Evolutionary conservation across 192 early-diverging fungal species (phyloP).

Genomic region (Umbelopsis sp.): DNA sequence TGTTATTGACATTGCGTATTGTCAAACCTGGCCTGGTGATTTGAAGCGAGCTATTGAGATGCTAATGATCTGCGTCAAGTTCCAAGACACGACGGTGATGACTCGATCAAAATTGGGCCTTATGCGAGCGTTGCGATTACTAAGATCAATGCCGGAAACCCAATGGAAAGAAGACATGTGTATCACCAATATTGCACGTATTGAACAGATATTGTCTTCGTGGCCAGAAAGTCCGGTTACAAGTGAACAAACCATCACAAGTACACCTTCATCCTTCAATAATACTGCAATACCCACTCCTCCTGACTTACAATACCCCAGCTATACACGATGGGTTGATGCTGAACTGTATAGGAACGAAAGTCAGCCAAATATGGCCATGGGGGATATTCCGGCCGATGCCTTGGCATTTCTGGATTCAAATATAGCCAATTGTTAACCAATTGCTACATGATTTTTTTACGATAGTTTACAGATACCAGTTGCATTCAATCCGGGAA

Average conservation of each 20-base stretch:
- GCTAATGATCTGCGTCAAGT: slow-evolving; percentile 15
- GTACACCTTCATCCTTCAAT: neutral
- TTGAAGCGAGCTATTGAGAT: slow-evolving; percentile 26
- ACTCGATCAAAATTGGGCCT: slow-evolving; percentile 24
- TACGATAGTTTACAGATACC: no score
- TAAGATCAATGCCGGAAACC: slow-evolving; percentile 29
- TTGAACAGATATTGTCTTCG: neutral
- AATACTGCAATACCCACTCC: neutral
- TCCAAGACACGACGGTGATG: slow-evolving; percentile 18
- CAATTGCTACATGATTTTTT: no score
- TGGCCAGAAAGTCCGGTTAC: slow-evolving; percentile 2
- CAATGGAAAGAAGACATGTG: slow-evolving; percentile 30
- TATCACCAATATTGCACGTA: slow-evolving; percentile 13
- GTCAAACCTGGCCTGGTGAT: slow-evolving; percentile 34
- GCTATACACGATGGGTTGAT: neutral
- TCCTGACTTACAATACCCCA: neutral
- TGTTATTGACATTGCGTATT: slow-evolving; percentile 22
- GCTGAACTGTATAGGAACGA: slow-evolving; percentile 6
- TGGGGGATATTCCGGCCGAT: neutral
- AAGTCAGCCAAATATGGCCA: neutral
- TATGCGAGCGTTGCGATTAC: slow-evolving; percentile 24
- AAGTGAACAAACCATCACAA: no score
- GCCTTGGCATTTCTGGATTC: slow-evolving; percentile 15
- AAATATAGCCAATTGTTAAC: slow-evolving; percentile 12
- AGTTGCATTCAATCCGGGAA: no score